phyloP scores from a whole-genome alignment of 495 filamentous ascomycete species.

The Penicilliopsis zonata region DNA sequence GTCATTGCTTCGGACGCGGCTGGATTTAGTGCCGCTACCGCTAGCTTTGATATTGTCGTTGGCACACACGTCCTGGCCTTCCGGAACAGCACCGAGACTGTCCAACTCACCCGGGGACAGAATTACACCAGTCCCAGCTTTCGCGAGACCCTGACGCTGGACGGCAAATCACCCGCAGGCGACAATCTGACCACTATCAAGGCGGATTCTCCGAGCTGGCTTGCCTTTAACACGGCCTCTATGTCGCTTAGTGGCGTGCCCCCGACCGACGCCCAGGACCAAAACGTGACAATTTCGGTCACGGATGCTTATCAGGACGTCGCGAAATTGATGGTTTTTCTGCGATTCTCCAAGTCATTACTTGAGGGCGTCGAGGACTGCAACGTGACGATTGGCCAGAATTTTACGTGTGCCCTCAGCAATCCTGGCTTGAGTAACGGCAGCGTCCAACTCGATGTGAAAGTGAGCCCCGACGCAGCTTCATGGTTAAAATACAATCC shows the following conservation, averaged over 20 bases:
- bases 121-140: constrained; percentile 45
- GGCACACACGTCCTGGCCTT: constrained; percentile 56
- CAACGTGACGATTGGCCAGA: constrained; percentile 49
- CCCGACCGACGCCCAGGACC: constrained; percentile 38
- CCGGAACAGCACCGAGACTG: constrained; percentile 37
- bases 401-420: constrained; percentile 53
- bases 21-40: constrained; percentile 58
- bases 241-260: constrained; percentile 54
- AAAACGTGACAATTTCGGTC: constrained; percentile 55
- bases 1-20: constrained; percentile 71
- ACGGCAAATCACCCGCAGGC: constrained; percentile 38
- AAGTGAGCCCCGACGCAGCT: constrained; percentile 31
- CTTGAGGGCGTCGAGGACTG: constrained; percentile 21
- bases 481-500: constrained; percentile 60
- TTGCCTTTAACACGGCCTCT: constrained; percentile 51
- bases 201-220: constrained; percentile 52
- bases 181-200: constrained; percentile 36
- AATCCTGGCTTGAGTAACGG: constrained; percentile 37
- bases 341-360: constrained; percentile 43
- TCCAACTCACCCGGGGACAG: constrained; percentile 47
- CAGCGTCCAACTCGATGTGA: constrained; percentile 41
- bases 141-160: constrained; percentile 42
- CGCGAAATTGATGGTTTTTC: constrained; percentile 48
- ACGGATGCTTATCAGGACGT: constrained; percentile 52
- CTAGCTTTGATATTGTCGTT: constrained; percentile 57